Evolutionary conservation across 352 stramenopile species (phyloP).

Genomic region (Albugo laibachii): DNA sequence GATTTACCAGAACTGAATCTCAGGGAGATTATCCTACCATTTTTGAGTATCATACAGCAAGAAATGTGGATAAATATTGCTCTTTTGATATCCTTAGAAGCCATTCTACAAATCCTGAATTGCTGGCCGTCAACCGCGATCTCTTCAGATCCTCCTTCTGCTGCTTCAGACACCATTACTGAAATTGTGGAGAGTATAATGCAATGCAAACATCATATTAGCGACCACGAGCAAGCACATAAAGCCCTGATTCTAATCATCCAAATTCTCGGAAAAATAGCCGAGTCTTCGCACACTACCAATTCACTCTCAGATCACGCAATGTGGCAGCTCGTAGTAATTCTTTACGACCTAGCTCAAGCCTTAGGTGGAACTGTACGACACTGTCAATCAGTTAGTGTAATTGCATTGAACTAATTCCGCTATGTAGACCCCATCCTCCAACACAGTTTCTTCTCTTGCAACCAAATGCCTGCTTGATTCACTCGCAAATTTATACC

Average conservation of each 20-base stretch:
- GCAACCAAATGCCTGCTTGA: constrained; percentile 42
- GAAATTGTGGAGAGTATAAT: constrained; percentile 84
- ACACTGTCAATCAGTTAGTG: too few species aligned
- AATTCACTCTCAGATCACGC: constrained; percentile 76
- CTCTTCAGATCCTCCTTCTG: not conserved
- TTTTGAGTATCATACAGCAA: constrained; percentile 88
- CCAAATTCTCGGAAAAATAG: constrained; percentile 78
- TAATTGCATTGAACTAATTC: too few species aligned
- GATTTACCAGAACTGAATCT: constrained; percentile 38
- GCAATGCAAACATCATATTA: constrained; percentile 91
- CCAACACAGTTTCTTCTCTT: constrained; percentile 31
- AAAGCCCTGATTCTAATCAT: constrained; percentile 86
- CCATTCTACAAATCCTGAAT: constrained; percentile 91
- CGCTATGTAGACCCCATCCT: too few species aligned
- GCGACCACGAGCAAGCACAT: constrained; percentile 73
- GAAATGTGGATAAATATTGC: constrained; percentile 18
- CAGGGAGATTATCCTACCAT: constrained; percentile 69
- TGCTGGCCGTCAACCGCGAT: constrained; percentile 16
- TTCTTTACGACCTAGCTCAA: constrained; percentile 78
- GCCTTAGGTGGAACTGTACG: not conserved
- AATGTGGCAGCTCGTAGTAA: constrained; percentile 91
- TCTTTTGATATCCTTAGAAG: constrained; percentile 47
- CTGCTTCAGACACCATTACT: constrained; percentile 20
- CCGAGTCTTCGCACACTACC: constrained; percentile 77
- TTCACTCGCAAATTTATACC: constrained; percentile 45